Percentiles rank a stretch among this genome's conserved stretches.
Evolutionary conservation across 1,284 basidiomycete species (phyloP).

Genomic region (Sporisorium iseilematis-ciliati): DNA sequence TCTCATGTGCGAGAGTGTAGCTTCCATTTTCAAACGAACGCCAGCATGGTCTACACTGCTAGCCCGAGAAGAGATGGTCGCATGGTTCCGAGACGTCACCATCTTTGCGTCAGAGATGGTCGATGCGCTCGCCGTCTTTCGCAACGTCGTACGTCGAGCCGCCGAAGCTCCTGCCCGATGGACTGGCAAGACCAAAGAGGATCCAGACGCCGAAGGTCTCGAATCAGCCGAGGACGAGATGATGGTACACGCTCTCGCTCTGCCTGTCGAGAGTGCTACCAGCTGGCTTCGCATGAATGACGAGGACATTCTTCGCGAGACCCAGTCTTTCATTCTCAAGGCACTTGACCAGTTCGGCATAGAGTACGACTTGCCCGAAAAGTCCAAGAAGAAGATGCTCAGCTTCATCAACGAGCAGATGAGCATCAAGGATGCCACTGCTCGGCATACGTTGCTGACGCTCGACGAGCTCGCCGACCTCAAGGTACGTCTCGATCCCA

Average conservation of each 20-base stretch:
- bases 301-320: conserved; percentile 64
- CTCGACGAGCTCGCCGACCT: conserved; percentile 61
- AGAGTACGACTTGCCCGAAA: conserved; percentile 48
- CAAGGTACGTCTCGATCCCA: conserved; percentile 48
- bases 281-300: conserved; percentile 69
- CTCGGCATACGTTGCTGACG: conserved; percentile 58
- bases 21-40: conserved; percentile 62
- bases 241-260: conserved; percentile 51
- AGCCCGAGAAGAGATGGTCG: conserved; percentile 58
- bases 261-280: conserved; percentile 60
- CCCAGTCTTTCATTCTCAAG: conserved; percentile 59
- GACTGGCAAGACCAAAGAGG: conserved; percentile 26
- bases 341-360: conserved; percentile 55
- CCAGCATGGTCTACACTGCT: conserved; percentile 62
- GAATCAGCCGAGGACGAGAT: conserved; percentile 41
- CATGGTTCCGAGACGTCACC: conserved; percentile 67
- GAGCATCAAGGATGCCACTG: conserved; percentile 42
- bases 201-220: conserved; percentile 25
- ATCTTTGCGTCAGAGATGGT: conserved; percentile 66
- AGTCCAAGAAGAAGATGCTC: conserved; percentile 56
- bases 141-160: conserved; percentile 48
- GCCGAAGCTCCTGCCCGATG: conserved; percentile 37
- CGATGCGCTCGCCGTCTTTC: conserved; percentile 56
- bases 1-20: conserved; percentile 60
- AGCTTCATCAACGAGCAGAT: conserved; percentile 63